These are phyloP conservation scores for Phytophthora macrochlamydospora DNA, from an alignment of 352 stramenopile genomes.

Conservation along the genomic window DNA sequence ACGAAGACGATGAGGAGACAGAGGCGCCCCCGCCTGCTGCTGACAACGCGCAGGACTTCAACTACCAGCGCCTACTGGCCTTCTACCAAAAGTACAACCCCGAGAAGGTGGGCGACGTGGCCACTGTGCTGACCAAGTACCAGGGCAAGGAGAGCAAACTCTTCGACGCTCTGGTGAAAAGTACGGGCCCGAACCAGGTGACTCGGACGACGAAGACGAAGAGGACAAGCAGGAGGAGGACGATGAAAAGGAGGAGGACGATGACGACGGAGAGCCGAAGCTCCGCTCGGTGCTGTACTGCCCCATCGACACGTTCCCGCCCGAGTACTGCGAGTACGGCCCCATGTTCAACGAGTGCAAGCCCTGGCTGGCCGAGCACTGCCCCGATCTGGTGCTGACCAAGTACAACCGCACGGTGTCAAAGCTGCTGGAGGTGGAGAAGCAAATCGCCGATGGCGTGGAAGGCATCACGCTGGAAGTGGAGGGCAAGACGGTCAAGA, in stretches of 20 bases:
- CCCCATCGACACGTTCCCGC: slow-evolving; percentile 81
- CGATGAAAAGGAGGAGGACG: slow-evolving; percentile 44
- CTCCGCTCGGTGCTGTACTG: slow-evolving; percentile 77
- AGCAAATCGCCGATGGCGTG: slow-evolving; percentile 79
- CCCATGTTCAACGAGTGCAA: slow-evolving; percentile 88
- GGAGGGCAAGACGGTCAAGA: slow-evolving; percentile 72
- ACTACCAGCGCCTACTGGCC: slow-evolving; percentile 64
- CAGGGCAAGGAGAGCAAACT: slow-evolving; percentile 82
- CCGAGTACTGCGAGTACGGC: slow-evolving; percentile 89
- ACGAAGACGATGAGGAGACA: slow-evolving; percentile 15
- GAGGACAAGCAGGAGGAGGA: slow-evolving; percentile 55
- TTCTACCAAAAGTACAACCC: slow-evolving; percentile 90
- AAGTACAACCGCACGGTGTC: slow-evolving; percentile 88
- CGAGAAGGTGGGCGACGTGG: slow-evolving; percentile 74
- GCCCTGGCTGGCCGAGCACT: slow-evolving; percentile 79
- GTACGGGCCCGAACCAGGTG: slow-evolving; percentile 80
- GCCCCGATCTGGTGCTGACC: slow-evolving; percentile 67
- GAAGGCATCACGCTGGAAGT: slow-evolving; percentile 79
- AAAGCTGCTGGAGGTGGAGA: slow-evolving; percentile 77
- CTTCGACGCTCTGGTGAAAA: slow-evolving; percentile 85
- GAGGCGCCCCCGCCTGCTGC: slow-evolving; percentile 22
- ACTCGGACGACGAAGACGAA: slow-evolving; percentile 76
- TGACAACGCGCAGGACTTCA: slow-evolving; percentile 50
- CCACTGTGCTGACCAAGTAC: slow-evolving; percentile 72
- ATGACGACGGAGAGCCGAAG: slow-evolving; percentile 50